Conservation (phyloP, 2,329 filamentous ascomycete genomes). For the Penicillium sp. region DNA sequence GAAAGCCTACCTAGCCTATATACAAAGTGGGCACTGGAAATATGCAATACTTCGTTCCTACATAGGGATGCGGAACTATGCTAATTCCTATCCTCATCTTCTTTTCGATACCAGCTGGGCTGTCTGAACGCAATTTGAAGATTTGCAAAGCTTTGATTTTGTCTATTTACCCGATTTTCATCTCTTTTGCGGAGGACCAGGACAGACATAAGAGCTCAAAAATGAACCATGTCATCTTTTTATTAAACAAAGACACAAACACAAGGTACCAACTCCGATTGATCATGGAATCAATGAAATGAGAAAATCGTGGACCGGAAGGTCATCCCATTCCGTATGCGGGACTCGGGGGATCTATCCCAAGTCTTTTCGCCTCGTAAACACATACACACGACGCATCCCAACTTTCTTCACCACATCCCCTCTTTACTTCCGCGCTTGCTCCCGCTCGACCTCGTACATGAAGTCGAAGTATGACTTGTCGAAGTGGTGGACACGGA, state of each 20-base stretch:
- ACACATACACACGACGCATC: slow-evolving; percentile 38
- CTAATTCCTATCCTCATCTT: background rate
- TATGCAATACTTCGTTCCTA: background rate
- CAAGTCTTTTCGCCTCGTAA: slow-evolving; percentile 37
- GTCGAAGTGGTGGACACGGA: slow-evolving; percentile 97
- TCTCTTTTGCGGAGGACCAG: slow-evolving; percentile 14
- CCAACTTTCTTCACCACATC: slow-evolving; percentile 21
- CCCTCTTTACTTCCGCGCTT: slow-evolving; percentile 45
- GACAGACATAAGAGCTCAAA: slow-evolving; percentile 22
- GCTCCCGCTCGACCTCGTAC: slow-evolving; percentile 96
- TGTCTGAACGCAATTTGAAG: slow-evolving; percentile 6
- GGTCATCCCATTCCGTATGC: slow-evolving; percentile 33
- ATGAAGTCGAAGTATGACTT: slow-evolving; percentile 98
- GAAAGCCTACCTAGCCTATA: background rate
- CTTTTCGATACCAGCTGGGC: no score
- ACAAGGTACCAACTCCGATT: slow-evolving; percentile 42
- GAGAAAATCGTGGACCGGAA: slow-evolving; percentile 37
- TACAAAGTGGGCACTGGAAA: no score
- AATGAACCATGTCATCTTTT: slow-evolving; percentile 35
- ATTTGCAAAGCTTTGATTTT: slow-evolving; percentile 28
- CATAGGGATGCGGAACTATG: background rate
- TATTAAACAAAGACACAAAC: slow-evolving; percentile 37
- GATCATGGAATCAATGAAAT: slow-evolving; percentile 42
- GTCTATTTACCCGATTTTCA: slow-evolving; percentile 29
- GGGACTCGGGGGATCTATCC: slow-evolving; percentile 26